A percentile compares a stretch with the other conserved stretches of the same genome.
Evolutionary conservation across 2,329 filamentous ascomycete species (phyloP).

Genomic region (Epichloe uncinata): DNA sequence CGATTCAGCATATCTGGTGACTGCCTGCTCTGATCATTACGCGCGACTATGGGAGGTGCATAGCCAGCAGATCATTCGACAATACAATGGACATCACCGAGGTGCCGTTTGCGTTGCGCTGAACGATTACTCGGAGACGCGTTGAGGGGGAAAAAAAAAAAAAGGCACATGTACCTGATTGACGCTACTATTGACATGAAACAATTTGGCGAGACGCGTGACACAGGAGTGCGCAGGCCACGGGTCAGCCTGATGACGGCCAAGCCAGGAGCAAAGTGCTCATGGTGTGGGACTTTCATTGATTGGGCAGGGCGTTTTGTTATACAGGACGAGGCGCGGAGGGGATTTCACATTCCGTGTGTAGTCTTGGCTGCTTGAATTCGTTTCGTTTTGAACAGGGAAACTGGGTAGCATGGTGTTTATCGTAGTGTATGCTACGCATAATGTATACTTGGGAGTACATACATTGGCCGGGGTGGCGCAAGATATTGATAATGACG

Average conservation of each 20-base stretch:
- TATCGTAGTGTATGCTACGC: neutral
- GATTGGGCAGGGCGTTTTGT: neutral
- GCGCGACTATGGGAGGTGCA: slow-evolving; percentile 80
- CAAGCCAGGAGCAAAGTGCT: no score
- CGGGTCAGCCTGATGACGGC: no score
- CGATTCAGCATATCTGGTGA: slow-evolving; percentile 85
- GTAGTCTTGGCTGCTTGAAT: neutral
- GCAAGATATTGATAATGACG: neutral
- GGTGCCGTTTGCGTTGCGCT: slow-evolving; percentile 86
- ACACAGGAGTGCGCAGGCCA: no score
- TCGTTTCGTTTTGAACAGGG: neutral
- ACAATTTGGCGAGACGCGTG: no score
- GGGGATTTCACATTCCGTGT: neutral
- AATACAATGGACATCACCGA: slow-evolving; percentile 90
- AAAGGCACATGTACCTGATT: no score
- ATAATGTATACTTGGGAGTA: no score
- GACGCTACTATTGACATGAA: no score
- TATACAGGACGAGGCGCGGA: neutral
- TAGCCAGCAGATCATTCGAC: slow-evolving; percentile 78
- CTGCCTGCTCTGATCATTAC: slow-evolving; percentile 87
- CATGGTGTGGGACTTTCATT: no score
- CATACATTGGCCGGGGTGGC: neutral
- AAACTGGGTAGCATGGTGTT: neutral
- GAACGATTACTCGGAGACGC: slow-evolving; percentile 64
- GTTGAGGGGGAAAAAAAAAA: slow-evolving; percentile 12